Conservation (phyloP, 2,329 filamentous ascomycete genomes). For the Hypoxylon sp. region DNA sequence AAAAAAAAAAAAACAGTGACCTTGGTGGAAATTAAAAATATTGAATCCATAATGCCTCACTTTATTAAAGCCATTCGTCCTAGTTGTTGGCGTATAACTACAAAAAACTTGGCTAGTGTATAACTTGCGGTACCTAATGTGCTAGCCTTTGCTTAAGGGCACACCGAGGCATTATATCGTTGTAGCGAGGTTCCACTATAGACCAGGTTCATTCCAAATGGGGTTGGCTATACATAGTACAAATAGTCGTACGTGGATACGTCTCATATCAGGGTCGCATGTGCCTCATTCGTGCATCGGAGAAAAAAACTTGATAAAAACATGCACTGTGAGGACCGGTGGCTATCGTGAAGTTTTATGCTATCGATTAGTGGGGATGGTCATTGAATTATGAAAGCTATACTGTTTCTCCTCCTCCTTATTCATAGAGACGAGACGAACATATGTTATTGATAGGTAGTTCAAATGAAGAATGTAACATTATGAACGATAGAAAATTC, state of each 20-base stretch:
- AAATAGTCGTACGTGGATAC: neutral
- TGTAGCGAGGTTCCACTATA: constrained; percentile 7
- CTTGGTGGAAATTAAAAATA: neutral
- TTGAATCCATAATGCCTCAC: neutral
- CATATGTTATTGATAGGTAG: neutral
- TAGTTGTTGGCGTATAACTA: neutral
- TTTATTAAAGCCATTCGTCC: neutral
- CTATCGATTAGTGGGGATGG: neutral
- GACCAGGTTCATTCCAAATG: neutral
- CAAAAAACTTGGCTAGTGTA: neutral
- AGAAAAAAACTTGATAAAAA: neutral
- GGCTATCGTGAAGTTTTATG: constrained; percentile 7
- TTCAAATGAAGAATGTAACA: constrained; percentile 5
- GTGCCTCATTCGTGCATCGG: constrained; percentile 14
- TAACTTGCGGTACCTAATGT: neutral
- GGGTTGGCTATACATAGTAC: neutral
- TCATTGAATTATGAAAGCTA: constrained; percentile 8
- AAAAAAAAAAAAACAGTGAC: neutral
- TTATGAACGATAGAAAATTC: neutral
- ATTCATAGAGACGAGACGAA: neutral
- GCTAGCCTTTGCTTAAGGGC: neutral
- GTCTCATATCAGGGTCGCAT: constrained; percentile 1
- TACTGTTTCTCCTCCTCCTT: neutral
- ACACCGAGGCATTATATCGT: constrained; percentile 3
- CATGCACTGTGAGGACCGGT: neutral